These are phyloP conservation scores for Madurella mycetomatis DNA, from an alignment of 2,329 filamentous ascomycete genomes.

Conservation along the genomic window DNA sequence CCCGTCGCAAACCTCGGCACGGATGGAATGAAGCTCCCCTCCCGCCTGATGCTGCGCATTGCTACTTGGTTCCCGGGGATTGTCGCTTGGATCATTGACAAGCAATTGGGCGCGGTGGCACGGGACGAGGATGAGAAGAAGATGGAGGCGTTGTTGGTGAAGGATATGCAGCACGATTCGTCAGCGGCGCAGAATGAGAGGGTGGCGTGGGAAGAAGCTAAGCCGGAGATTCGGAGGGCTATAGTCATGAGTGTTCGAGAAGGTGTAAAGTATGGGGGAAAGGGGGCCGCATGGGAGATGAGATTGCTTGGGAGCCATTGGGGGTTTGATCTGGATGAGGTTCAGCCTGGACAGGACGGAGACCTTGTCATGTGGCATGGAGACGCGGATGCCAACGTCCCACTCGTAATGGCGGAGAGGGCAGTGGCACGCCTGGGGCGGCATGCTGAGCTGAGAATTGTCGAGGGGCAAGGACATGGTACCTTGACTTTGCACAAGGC, in stretches of 20 bases:
- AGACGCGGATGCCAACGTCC: slow-evolving; percentile 7
- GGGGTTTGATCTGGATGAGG: slow-evolving; percentile 6
- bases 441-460: not conserved
- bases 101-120: slow-evolving; percentile 1
- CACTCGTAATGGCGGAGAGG: slow-evolving; percentile 3
- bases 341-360: not conserved
- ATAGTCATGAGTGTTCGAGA: slow-evolving; percentile 6
- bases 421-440: not conserved
- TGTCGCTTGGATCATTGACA: slow-evolving; percentile 6
- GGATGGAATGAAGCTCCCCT: slow-evolving; percentile 11
- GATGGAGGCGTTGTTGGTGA: slow-evolving; percentile 1
- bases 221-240: not conserved
- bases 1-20: slow-evolving; percentile 21
- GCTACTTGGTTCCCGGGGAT: slow-evolving; percentile 1
- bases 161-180: slow-evolving; percentile 1
- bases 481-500: slow-evolving; percentile 1
- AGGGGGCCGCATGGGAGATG: slow-evolving; percentile 8
- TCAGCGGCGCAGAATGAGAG: not conserved
- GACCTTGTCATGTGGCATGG: slow-evolving; percentile 11
- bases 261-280: slow-evolving; percentile 6
- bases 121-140: slow-evolving; percentile 3
- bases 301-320: slow-evolving; percentile 2
- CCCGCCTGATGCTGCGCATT: slow-evolving; percentile 1
- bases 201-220: slow-evolving; percentile 1
- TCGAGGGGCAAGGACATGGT: slow-evolving; percentile 7